Evolutionary conservation across 2,329 filamentous ascomycete genomes (phyloP).

Genomic region (Pleoardoris graminearum): DNA sequence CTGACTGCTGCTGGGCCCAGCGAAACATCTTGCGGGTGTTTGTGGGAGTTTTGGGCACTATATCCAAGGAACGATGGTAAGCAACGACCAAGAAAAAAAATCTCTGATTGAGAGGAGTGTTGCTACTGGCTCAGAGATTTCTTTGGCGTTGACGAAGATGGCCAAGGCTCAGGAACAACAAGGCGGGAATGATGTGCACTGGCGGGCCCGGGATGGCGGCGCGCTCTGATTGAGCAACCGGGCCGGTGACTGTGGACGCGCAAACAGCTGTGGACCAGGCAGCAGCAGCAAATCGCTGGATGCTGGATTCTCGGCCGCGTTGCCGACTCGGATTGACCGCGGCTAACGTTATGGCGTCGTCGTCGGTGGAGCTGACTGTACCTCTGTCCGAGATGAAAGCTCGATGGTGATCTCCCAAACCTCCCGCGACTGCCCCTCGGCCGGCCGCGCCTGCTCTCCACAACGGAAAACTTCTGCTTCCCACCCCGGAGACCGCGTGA

Average conservation of each 20-base stretch:
- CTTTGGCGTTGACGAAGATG: conserved; percentile 22
- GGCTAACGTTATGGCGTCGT: background rate
- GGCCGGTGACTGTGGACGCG: too few species aligned
- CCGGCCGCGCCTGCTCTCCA: conserved; percentile 5
- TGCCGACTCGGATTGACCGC: too few species aligned
- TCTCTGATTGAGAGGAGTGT: conserved; percentile 30
- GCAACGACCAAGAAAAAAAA: conserved; percentile 25
- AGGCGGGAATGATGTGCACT: conserved; percentile 9
- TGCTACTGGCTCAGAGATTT: conserved; percentile 33
- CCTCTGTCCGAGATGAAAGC: conserved; percentile 1
- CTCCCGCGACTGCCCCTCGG: conserved; percentile 4
- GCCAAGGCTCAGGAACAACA: conserved; percentile 23
- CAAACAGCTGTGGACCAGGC: background rate
- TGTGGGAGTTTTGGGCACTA: conserved; percentile 31
- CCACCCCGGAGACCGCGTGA: background rate
- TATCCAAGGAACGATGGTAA: conserved; percentile 28
- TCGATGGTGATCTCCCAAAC: background rate
- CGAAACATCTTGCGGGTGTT: conserved; percentile 69
- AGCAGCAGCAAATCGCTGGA: too few species aligned
- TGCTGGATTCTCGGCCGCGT: too few species aligned
- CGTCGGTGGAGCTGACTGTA: background rate
- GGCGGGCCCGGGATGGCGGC: conserved; percentile 4
- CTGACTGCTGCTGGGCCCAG: conserved; percentile 92
- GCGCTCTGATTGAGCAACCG: background rate
- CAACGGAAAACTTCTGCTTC: background rate